Base-by-base conservation (phyloP, 257 asterid genomes). In the Lavandula angustifolia region DNA sequence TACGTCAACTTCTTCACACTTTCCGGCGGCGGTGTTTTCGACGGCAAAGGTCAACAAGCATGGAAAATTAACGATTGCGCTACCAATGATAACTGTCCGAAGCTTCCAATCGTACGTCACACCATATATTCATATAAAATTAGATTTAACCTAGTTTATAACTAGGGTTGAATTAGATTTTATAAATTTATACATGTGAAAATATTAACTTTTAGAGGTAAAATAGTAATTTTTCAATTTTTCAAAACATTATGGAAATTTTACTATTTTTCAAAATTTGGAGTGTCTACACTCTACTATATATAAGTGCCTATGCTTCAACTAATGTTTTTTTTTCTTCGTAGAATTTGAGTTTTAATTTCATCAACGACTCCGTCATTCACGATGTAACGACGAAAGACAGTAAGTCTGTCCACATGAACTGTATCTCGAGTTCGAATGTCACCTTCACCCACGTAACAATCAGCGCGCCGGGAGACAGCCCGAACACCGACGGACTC, bases 61-160 rank as follows among this genome's bases (percentile, higher is more conserved):
- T 85, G 87, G 94, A 68, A 32, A 38, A 7, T 16, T 56, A 80
- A 85, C n/a, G 87, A 79, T 42, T 81, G 94, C 67, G 13, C 56
- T 51, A 54, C 22, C 7, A 60, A 67, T 17, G 0, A 3, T 0
- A 31, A 72, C 0, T 83, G 87, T 69, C 44, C 55, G 17, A 70
- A 43, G 22, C 76, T 72, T 3, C 82, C 90, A 7, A 37, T 78
- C 2, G 81, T 76, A 44, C 7, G 38, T 34, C 3, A 34, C 38
- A 22, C 27, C 27, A 22, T 22, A 22, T 22, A 22, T 22, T 22
- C 27, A 22, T 22, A 22, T 22, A 22, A 22, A 22, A 22, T 22
- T 22, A 22, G 27, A 22, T 22, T 22, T 2, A 22, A 22, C 27
- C 27, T 22, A 22, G 27, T 22, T 22, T 22, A 22, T 22, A 22